Evolutionary conservation across 129 eudicot species (phyloP).

Genomic region (Saposhnikovia divaricata): DNA sequence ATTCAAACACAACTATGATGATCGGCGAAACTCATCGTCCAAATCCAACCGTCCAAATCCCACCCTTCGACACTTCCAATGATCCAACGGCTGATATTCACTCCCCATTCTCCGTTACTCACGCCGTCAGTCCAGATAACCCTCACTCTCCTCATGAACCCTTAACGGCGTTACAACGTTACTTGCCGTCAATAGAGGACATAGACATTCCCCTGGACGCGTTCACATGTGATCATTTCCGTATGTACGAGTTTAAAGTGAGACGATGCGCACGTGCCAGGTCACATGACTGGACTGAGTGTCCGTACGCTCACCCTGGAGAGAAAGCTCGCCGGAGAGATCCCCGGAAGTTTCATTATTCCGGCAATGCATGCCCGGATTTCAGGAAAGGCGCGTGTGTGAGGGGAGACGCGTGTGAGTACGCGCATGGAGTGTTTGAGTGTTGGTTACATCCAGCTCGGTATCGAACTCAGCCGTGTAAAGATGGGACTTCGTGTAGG

Average conservation of each 20-base stretch:
- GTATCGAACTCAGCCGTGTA: slow-evolving; percentile 94
- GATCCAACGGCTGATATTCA: slow-evolving; percentile 39
- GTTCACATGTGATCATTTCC: slow-evolving; percentile 65
- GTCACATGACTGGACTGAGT: slow-evolving; percentile 99
- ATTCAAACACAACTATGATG: slow-evolving; percentile 38
- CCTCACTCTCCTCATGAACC: background rate
- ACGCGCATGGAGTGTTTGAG: slow-evolving; percentile 93
- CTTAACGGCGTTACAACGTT: background rate
- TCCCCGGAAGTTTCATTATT: slow-evolving; percentile 65
- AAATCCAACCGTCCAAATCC: slow-evolving; percentile 67
- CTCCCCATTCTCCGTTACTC: slow-evolving; percentile 19
- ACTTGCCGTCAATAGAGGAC: slow-evolving; percentile 22
- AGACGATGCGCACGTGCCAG: slow-evolving; percentile 72
- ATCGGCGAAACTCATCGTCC: slow-evolving; percentile 36
- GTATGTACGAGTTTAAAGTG: slow-evolving; percentile 81
- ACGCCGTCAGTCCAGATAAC: slow-evolving; percentile 14
- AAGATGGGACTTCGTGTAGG: slow-evolving; percentile 69
- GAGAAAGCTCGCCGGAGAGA: slow-evolving; percentile 96
- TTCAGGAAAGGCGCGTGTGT: slow-evolving; percentile 60
- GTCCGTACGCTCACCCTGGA: slow-evolving; percentile 96
- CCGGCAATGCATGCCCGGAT: slow-evolving; percentile 86
- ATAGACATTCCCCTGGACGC: slow-evolving; percentile 51
- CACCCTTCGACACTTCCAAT: slow-evolving; percentile 39
- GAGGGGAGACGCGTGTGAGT: slow-evolving; percentile 80
- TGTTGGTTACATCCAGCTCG: slow-evolving; percentile 92